phyloP scores from a whole-genome alignment of 2,329 filamentous ascomycete genomes.

The Paracoccidioides lutzii region DNA sequence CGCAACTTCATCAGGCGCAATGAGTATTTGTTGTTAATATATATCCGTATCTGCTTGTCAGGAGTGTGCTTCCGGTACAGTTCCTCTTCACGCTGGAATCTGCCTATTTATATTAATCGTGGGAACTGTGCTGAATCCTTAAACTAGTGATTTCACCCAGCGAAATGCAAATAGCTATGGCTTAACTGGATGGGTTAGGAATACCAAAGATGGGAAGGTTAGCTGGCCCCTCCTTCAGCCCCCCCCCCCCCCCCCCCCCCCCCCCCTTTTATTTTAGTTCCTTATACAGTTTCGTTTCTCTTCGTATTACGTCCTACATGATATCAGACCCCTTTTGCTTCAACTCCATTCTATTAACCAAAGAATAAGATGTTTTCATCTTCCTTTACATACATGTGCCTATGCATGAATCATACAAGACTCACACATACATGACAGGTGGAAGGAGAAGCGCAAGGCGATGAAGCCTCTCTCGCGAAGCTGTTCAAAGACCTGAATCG shows the following conservation, averaged over 20 bases:
- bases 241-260: too few relatives aligned
- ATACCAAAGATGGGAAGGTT: constrained; percentile 35
- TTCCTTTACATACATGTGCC: not conserved
- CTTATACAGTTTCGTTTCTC: too few relatives aligned
- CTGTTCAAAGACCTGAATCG: constrained; percentile 64
- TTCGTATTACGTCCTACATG: too few relatives aligned
- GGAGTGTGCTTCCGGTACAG: constrained; percentile 3
- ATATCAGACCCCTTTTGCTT: too few relatives aligned
- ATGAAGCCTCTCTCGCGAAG: constrained; percentile 48
- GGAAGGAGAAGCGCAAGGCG: constrained; percentile 76
- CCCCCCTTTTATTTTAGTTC: too few relatives aligned
- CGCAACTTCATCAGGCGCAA: not conserved
- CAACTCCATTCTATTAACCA: too few relatives aligned
- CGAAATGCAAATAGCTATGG: constrained; percentile 30
- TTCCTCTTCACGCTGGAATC: not conserved
- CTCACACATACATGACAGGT: constrained; percentile 44
- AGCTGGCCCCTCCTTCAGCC: constrained; percentile 4
- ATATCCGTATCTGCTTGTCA: not conserved
- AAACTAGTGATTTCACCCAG: constrained; percentile 32
- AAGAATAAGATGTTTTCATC: too few relatives aligned
- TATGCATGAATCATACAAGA: not conserved
- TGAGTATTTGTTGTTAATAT: too few relatives aligned
- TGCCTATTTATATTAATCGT: not conserved
- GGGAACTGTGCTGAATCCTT: not conserved
- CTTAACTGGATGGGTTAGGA: constrained; percentile 38